These are phyloP conservation scores for Lachancea nothofagi DNA, from an alignment of 805 yeast species.

Conservation along the genomic window DNA sequence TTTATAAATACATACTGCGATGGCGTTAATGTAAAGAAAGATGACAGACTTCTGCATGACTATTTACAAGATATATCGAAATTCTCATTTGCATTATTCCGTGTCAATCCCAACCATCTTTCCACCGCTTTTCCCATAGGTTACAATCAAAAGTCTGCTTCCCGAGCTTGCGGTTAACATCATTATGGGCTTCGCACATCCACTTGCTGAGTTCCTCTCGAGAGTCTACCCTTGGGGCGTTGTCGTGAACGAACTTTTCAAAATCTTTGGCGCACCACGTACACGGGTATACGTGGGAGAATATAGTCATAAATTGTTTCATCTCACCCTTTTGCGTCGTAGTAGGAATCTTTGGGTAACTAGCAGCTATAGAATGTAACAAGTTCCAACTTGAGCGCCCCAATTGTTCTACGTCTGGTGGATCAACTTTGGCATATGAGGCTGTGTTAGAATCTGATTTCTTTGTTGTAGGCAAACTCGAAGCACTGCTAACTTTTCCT, in stretches of 20 bases:
- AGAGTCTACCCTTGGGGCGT: slow-evolving; percentile 50
- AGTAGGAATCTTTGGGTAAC: slow-evolving; percentile 70
- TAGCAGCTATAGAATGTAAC: slow-evolving; percentile 84
- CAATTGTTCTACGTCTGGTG: slow-evolving; percentile 77
- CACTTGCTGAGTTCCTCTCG: slow-evolving; percentile 82
- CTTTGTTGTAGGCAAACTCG: neutral
- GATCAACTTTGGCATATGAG: slow-evolving; percentile 50
- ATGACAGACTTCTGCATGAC: too few species aligned
- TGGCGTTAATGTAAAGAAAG: too few species aligned
- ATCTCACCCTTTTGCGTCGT: slow-evolving; percentile 61
- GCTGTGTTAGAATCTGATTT: slow-evolving; percentile 22
- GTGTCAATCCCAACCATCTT: slow-evolving; percentile 73
- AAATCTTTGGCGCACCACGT: slow-evolving; percentile 91
- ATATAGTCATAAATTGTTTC: slow-evolving; percentile 59
- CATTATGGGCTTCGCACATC: slow-evolving; percentile 94
- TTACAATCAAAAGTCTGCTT: slow-evolving; percentile 83
- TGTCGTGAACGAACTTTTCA: slow-evolving; percentile 48
- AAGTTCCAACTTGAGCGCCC: slow-evolving; percentile 93
- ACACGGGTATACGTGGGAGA: slow-evolving; percentile 85
- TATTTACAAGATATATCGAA: neutral
- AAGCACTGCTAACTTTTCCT: slow-evolving; percentile 16
- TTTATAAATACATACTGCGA: too few species aligned
- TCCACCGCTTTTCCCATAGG: slow-evolving; percentile 92
- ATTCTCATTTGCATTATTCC: too few species aligned
- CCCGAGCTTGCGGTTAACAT: slow-evolving; percentile 80